Percentiles rank a stretch among this genome's conserved stretches.
These are phyloP conservation scores for Amanita rubescens DNA, from an alignment of 768 basidiomycete genomes.

Conservation along the genomic window DNA sequence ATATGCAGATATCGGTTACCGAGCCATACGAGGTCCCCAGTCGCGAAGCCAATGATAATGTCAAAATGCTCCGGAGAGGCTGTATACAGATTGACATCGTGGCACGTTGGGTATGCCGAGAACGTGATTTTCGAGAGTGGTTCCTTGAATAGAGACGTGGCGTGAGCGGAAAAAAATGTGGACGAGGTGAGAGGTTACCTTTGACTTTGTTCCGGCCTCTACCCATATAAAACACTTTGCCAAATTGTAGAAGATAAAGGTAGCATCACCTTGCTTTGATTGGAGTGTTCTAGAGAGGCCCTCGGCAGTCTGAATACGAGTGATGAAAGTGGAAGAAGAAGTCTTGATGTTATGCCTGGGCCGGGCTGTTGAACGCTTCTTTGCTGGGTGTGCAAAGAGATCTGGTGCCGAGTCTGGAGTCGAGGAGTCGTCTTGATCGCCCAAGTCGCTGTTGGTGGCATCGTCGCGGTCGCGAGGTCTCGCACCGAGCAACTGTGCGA, in stretches of 20 bases:
- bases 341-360: conserved; percentile 92
- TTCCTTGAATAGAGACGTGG: conserved; percentile 58
- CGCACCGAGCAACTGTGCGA: conserved; percentile 62
- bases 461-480: conserved; percentile 49
- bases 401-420: conserved; percentile 37
- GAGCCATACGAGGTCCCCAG: conserved; percentile 96
- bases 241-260: conserved; percentile 85
- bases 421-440: conserved; percentile 32
- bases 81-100: conserved; percentile 77
- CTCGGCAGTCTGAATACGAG: conserved; percentile 76
- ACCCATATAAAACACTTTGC: conserved; percentile 81
- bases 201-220: conserved; percentile 78
- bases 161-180: conserved; percentile 2
- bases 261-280: conserved; percentile 76
- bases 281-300: conserved; percentile 64
- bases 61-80: conserved; percentile 76
- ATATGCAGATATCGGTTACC: conserved; percentile 19
- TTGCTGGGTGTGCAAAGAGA: conserved; percentile 57
- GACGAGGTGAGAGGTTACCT: conserved; percentile 39
- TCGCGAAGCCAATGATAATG: conserved; percentile 84
- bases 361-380: conserved; percentile 55
- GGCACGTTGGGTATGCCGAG: conserved; percentile 82
- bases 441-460: conserved; percentile 46
- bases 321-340: conserved; percentile 89
- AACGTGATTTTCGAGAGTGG: conserved; percentile 81